phyloP scores from a whole-genome alignment of 352 stramenopile species.

The Phytopythium helicoides region DNA sequence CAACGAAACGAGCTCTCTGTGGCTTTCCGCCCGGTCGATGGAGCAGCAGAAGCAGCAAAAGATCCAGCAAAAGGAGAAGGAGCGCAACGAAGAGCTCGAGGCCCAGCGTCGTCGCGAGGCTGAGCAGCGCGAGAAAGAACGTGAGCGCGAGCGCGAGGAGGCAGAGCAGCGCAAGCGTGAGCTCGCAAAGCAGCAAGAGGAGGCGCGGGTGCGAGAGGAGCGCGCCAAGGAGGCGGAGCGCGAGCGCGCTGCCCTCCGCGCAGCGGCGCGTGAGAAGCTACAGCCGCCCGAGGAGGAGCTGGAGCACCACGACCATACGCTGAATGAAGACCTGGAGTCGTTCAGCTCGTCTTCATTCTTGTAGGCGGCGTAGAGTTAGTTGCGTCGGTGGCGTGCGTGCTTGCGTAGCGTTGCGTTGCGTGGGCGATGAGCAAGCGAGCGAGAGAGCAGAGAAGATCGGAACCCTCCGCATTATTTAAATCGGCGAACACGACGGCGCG shows the following conservation, averaged over 20 bases:
- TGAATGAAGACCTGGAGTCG: constrained; percentile 78
- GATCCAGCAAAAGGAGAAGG: constrained; percentile 80
- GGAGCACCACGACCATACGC: constrained; percentile 65
- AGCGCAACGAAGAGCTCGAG: constrained; percentile 65
- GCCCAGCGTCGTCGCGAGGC: constrained; percentile 59
- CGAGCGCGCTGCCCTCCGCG: constrained; percentile 44
- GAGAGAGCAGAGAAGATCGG: neutral
- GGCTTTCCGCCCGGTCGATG: constrained; percentile 80
- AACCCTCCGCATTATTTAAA: constrained; percentile 32
- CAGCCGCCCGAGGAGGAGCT: constrained; percentile 47
- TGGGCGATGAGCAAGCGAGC: neutral
- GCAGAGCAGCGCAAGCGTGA: constrained; percentile 59
- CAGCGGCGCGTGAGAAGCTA: constrained; percentile 68
- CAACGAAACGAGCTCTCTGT: constrained; percentile 76
- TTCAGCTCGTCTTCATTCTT: constrained; percentile 90
- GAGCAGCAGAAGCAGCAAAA: constrained; percentile 89
- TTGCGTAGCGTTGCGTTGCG: constrained; percentile 19
- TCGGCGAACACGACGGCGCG: neutral
- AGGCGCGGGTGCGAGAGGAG: constrained; percentile 54
- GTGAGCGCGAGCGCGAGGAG: constrained; percentile 64
- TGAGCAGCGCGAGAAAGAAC: constrained; percentile 70
- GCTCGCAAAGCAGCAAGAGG: constrained; percentile 42
- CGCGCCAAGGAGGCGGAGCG: constrained; percentile 59
- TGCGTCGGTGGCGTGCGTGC: constrained; percentile 24
- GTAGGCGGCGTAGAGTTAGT: constrained; percentile 27